Base-by-base conservation (phyloP, 257 asterid species). In the Przewalskia tangutica region DNA sequence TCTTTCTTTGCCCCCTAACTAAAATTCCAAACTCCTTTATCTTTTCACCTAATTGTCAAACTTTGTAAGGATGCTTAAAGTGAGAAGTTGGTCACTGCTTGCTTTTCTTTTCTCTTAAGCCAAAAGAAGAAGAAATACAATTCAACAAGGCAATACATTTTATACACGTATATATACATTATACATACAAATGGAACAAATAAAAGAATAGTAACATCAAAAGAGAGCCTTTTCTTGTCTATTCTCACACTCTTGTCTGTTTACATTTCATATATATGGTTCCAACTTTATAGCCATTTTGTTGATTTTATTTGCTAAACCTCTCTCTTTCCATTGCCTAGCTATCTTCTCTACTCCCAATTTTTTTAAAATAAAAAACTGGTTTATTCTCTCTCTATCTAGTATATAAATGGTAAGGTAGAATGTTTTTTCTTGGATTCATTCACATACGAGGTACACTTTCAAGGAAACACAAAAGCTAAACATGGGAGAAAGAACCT, bases 81-180 rank as follows among this genome's bases (percentile, higher is more conserved):
- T 86, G 79, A 78, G 82, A 81, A 83, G 85, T 84, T 84, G 85
- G 87, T 86, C 44, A 84, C 86, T 82, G 85, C 82, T 82, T 86
- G 75, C 87, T 82, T 86, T 82, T 56, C 81, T 68, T 81, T 71
- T 56, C 77, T 82, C 82, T 46, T 86, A 75, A 76, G 27, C 54
- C 38, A 60, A 10, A 50, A 73, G 16, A 80, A 70, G 53, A 20
- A 62, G 8, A 14, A 71, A 84, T 54, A 27, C 50, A 2, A 77
- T 77, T 50, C 58, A 56, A 77, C 71, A 81, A 27, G 17, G 6
- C 66, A 11, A 64, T 17, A 23, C 12, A 48, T 34, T 18, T 50
- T 3, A 36, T 36, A 48, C n/a, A 13, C 5, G 14, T 53, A 62
- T 62, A 12, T 44, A 23, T 14, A 27, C n/a, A 36, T 3, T 7